A percentile compares a stretch with the other conserved stretches of the same genome.
Evolutionary conservation across 495 filamentous ascomycete genomes (phyloP).

Genomic region (Aspergillus sclerotioniger): DNA sequence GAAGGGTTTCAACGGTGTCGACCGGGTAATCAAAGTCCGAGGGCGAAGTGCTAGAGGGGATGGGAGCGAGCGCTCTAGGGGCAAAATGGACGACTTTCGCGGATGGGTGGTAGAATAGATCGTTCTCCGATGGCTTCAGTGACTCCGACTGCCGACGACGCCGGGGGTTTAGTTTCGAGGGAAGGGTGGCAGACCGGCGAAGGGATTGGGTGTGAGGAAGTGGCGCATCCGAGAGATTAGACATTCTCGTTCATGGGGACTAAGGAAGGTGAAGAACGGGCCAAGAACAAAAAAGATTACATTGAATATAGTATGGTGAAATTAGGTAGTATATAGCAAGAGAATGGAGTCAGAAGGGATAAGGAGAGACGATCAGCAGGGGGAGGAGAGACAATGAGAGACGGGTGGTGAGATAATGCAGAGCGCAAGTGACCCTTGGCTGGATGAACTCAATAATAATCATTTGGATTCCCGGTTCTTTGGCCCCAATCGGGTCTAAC

Average conservation of each 20-base stretch:
- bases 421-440: conserved; percentile 4
- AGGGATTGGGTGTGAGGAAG: conserved; percentile 37
- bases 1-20: conserved; percentile 53
- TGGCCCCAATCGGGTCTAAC: background rate
- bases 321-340: background rate
- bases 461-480: background rate
- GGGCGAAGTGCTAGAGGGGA: conserved; percentile 40
- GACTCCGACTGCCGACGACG: conserved; percentile 35
- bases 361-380: conserved; percentile 19
- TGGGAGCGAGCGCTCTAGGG: conserved; percentile 39
- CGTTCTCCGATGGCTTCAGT: conserved; percentile 55
- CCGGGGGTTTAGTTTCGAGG: conserved; percentile 45
- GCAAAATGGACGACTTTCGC: conserved; percentile 66
- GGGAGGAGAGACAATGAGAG: conserved; percentile 6
- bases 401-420: conserved; percentile 7
- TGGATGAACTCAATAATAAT: conserved; percentile 5
- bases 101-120: conserved; percentile 66
- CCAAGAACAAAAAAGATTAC: conserved; percentile 14
- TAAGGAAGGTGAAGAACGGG: conserved; percentile 14
- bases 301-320: conserved; percentile 15
- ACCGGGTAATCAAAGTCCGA: conserved; percentile 49
- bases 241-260: conserved; percentile 37
- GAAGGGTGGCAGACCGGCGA: conserved; percentile 60
- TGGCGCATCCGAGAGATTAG: conserved; percentile 37
- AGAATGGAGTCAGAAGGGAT: conserved; percentile 1